phyloP scores from a whole-genome alignment of 139 green algal genomes.

The Monoraphidium neglectum region DNA sequence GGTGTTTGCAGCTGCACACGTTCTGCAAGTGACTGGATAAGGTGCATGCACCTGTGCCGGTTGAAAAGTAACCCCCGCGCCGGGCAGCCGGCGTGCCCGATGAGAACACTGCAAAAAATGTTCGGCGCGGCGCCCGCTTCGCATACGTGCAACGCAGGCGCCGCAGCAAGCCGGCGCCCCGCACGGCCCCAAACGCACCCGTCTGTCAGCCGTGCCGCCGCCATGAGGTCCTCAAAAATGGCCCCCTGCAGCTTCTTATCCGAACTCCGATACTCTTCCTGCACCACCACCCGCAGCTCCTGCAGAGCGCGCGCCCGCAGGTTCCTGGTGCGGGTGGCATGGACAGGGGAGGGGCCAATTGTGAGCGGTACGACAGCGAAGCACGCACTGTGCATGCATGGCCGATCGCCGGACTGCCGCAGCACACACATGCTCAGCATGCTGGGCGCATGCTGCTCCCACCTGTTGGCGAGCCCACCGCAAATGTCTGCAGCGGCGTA shows the following conservation, averaged over 20 bases:
- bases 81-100: neutral
- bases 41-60: neutral
- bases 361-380: neutral
- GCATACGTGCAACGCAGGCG: neutral
- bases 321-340: no score
- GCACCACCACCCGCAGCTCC: neutral
- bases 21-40: neutral
- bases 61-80: neutral
- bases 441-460: no score
- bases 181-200: slow-evolving; percentile 1
- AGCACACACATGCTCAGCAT: no score
- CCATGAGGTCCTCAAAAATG: slow-evolving; percentile 16
- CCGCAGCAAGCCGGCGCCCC: neutral
- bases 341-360: neutral
- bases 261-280: no score
- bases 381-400: neutral
- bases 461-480: no score
- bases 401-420: no score
- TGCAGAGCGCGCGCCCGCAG: neutral
- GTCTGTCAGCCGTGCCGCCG: slow-evolving; percentile 17
- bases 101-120: neutral
- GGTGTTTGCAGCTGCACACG: neutral
- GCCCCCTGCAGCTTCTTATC: slow-evolving; percentile 8
- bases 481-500: no score
- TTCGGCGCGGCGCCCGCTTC: neutral